These are phyloP conservation scores for Clonostachys solani DNA, from an alignment of 2,329 filamentous ascomycete species.

Conservation along the genomic window DNA sequence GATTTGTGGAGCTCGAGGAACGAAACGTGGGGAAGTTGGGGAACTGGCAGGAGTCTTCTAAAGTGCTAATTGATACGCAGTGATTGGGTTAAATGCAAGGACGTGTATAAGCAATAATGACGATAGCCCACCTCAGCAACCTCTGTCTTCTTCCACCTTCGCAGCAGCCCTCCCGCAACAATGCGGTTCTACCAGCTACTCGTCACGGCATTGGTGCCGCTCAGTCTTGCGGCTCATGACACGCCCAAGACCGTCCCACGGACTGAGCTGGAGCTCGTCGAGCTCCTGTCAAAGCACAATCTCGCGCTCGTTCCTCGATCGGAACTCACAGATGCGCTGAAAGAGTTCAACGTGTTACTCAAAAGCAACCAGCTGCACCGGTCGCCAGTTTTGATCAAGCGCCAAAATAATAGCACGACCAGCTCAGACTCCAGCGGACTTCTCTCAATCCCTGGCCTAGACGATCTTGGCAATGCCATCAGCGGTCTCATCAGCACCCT, in stretches of 20 bases:
- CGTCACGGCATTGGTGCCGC: background rate
- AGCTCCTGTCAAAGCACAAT: slow-evolving; percentile 35
- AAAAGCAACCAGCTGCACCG: slow-evolving; percentile 11
- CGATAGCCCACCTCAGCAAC: too few species aligned
- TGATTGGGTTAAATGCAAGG: too few species aligned
- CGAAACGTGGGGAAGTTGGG: too few species aligned
- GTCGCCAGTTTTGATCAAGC: background rate
- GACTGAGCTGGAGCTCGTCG: slow-evolving; percentile 29
- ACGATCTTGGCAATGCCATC: slow-evolving; percentile 12
- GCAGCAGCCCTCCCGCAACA: background rate
- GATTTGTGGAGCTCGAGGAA: too few species aligned
- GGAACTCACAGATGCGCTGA: slow-evolving; percentile 37
- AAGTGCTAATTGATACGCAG: too few species aligned
- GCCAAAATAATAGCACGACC: slow-evolving; percentile 1
- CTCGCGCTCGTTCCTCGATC: slow-evolving; percentile 37
- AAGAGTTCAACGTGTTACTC: slow-evolving; percentile 34
- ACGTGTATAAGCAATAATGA: too few species aligned
- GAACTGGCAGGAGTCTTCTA: too few species aligned
- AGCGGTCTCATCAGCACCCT: slow-evolving; percentile 10
- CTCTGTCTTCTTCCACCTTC: too few species aligned
- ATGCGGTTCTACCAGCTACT: background rate
- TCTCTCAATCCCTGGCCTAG: slow-evolving; percentile 8
- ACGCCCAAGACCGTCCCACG: background rate
- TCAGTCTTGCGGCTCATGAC: background rate
- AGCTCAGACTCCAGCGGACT: background rate